Conservation (phyloP, 1,284 basidiomycete species). For the Sparassis latifolia region DNA sequence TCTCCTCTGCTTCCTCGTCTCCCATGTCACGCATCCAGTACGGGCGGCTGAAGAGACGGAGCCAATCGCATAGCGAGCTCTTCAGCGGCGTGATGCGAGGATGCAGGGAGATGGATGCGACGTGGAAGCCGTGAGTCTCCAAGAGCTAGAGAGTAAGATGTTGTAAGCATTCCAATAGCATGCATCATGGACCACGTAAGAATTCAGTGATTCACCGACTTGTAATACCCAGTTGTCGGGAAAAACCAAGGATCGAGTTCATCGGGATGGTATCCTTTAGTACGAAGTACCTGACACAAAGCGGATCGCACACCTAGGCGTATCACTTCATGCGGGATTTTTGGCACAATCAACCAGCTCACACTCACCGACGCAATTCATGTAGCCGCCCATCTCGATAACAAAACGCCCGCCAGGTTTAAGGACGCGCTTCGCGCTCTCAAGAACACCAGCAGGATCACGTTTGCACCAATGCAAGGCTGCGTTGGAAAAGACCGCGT, state of each 20-base stretch:
- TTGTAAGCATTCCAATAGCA: too few relatives aligned
- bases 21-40: constrained; percentile 47
- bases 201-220: constrained; percentile 32
- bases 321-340: constrained; percentile 3
- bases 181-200: too few relatives aligned
- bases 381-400: constrained; percentile 74
- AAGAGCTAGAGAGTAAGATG: constrained; percentile 40
- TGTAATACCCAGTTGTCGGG: constrained; percentile 64
- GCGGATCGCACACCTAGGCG: constrained; percentile 52
- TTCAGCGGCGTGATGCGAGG: constrained; percentile 67
- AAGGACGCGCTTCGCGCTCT: constrained; percentile 51
- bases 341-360: background rate
- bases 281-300: constrained; percentile 48
- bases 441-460: constrained; percentile 60
- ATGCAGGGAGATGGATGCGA: constrained; percentile 49
- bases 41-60: constrained; percentile 57
- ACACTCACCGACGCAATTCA: constrained; percentile 56
- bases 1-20: constrained; percentile 46
- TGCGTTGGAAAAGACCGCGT: constrained; percentile 75
- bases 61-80: constrained; percentile 62
- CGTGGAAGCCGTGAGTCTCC: constrained; percentile 45
- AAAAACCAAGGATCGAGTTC: constrained; percentile 79
- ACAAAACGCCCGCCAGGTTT: constrained; percentile 67
- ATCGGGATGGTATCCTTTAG: constrained; percentile 52
- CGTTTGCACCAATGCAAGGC: constrained; percentile 81